These are phyloP conservation scores for Platismatia glauca DNA, from an alignment of 495 filamentous ascomycete species.

Conservation along the genomic window DNA sequence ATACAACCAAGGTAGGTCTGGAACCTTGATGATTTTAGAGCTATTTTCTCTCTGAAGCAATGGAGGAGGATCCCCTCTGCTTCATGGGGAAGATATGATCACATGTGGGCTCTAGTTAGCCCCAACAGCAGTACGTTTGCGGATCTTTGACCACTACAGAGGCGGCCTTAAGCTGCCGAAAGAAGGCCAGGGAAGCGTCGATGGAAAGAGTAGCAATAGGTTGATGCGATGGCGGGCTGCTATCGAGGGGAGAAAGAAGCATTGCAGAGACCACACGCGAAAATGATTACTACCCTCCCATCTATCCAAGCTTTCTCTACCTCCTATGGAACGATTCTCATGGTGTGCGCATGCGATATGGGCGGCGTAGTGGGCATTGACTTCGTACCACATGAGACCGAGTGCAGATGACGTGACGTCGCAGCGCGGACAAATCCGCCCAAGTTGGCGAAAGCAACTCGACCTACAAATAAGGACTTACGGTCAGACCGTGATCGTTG, in stretches of 20 bases:
- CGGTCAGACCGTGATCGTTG: too few relatives aligned
- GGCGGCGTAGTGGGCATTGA: slow-evolving; percentile 41
- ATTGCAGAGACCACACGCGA: slow-evolving; percentile 55
- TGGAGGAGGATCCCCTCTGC: slow-evolving; percentile 51
- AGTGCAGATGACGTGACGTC: background rate
- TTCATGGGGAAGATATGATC: slow-evolving; percentile 50
- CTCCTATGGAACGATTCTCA: too few relatives aligned
- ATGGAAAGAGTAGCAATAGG: slow-evolving; percentile 48
- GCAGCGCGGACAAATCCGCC: slow-evolving; percentile 55
- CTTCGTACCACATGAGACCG: background rate
- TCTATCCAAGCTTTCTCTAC: too few relatives aligned
- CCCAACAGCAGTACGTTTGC: slow-evolving; percentile 59
- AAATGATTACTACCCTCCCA: slow-evolving; percentile 50
- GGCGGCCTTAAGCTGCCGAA: slow-evolving; percentile 52
- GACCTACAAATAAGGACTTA: too few relatives aligned
- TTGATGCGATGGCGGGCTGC: slow-evolving; percentile 55
- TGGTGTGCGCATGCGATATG: too few relatives aligned
- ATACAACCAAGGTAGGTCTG: slow-evolving; percentile 38
- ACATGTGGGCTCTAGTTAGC: slow-evolving; percentile 54
- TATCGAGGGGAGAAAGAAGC: slow-evolving; percentile 44
- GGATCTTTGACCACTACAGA: slow-evolving; percentile 65
- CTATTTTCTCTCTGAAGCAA: slow-evolving; percentile 50
- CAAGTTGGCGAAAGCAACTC: slow-evolving; percentile 60
- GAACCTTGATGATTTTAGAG: slow-evolving; percentile 44
- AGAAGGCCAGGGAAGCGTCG: slow-evolving; percentile 36